phyloP scores from a whole-genome alignment of 2,329 filamentous ascomycete species.

The Pseudophaeomoniella oleicola region DNA sequence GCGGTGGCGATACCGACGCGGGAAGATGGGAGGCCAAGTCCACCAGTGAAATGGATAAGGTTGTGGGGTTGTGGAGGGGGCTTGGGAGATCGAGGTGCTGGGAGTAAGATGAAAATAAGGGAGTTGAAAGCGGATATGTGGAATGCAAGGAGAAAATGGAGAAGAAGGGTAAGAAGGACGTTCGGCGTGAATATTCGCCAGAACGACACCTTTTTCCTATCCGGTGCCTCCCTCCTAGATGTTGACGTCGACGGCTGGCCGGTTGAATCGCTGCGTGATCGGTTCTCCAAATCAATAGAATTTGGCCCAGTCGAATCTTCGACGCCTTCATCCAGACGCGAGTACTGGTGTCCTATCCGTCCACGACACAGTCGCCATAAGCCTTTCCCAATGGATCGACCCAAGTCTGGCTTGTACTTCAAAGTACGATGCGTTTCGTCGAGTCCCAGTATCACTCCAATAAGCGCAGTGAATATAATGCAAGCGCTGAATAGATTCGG shows the following conservation, averaged over 20 bases:
- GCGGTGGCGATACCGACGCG: constrained; percentile 67
- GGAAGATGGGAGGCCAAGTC: constrained; percentile 56
- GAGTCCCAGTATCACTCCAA: constrained; percentile 46
- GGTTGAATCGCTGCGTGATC: constrained; percentile 4
- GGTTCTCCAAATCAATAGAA: constrained; percentile 19
- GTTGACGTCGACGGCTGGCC: background rate
- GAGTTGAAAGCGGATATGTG: constrained; percentile 65
- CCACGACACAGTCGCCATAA: constrained; percentile 16
- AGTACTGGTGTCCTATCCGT: constrained; percentile 17
- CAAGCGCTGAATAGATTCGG: constrained; percentile 53
- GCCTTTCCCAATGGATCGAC: constrained; percentile 21
- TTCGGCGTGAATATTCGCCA: constrained; percentile 38
- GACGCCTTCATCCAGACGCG: constrained; percentile 15
- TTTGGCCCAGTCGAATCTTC: constrained; percentile 13
- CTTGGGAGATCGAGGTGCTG: constrained; percentile 44
- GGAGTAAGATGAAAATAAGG: constrained; percentile 63
- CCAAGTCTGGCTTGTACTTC: constrained; percentile 25
- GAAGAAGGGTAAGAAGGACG: constrained; percentile 42
- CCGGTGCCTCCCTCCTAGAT: background rate
- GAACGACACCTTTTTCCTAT: constrained; percentile 26
- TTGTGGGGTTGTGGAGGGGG: constrained; percentile 23
- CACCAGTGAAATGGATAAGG: constrained; percentile 50
- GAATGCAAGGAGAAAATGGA: constrained; percentile 55
- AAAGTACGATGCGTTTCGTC: constrained; percentile 40
- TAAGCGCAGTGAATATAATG: constrained; percentile 41